Base-by-base conservation (phyloP, 352 stramenopile genomes). In the Phytophthora tentaculata region DNA sequence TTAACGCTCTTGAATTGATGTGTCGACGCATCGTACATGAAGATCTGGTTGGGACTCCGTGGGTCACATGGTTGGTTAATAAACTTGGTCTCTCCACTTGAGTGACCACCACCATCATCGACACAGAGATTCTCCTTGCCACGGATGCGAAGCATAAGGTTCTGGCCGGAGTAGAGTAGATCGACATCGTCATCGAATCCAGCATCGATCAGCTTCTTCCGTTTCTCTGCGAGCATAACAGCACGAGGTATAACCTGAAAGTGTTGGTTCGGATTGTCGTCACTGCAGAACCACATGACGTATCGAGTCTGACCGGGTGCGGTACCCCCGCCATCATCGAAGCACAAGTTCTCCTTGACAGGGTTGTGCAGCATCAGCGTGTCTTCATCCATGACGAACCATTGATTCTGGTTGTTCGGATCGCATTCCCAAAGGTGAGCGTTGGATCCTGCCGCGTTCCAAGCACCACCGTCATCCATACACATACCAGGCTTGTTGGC, bases 351-450 rank as follows among this genome's bases (percentile, higher is more conserved):
- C 5, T 45, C 45, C 62, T 80, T 79, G 10, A 52, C 29, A 4
- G 69, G 61, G 56, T 69, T 80, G 26, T 53, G 58, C 23, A 83
- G 49, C 68, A 79, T 73, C 45, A 76, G 41, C 5, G 54, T 83
- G 17, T 54, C 56, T 10, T 69, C 26, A 32, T 83, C 71, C 28
- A 67, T 62, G 6, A 69, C 45, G 47, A 76, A 79, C 45, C 48
- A 54, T 26, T 79, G 72, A 51, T 76, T 74, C 23, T 56, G 29
- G 26, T 71, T 73, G 24, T 62, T 60, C 0, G 58, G 28, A 35
- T 74, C 68, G 56, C 61, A 71, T 35, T 71, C 16, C 63, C 56
- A 75, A 5, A 78, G 32, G 0, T 58, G 44, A 26, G 57, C 56
- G 17, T 69, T 68, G 0, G 56, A 68, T 16, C 51, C 49, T 29